phyloP scores from a whole-genome alignment of 2,329 filamentous ascomycete genomes.

The Fusarium aywerte region DNA sequence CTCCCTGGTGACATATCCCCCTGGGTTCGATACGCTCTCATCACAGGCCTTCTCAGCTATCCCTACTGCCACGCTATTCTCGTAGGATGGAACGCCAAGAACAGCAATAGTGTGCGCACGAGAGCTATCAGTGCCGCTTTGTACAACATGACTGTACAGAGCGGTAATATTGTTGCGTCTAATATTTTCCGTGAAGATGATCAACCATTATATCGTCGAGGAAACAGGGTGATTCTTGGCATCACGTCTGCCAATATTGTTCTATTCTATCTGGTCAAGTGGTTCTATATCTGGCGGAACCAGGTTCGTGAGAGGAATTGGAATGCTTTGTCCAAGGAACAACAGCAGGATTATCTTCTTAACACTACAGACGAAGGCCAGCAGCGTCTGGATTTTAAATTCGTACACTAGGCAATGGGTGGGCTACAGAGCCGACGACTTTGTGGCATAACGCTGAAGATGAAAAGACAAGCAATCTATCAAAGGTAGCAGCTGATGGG shows the following conservation, averaged over 20 bases:
- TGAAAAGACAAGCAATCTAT: not conserved
- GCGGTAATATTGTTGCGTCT: slow-evolving; percentile 55
- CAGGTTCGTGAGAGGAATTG: slow-evolving; percentile 56
- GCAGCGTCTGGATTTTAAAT: slow-evolving; percentile 66
- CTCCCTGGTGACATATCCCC: slow-evolving; percentile 51
- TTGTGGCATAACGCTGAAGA: not conserved
- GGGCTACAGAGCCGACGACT: no score
- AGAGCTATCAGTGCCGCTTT: slow-evolving; percentile 69
- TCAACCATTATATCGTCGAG: slow-evolving; percentile 61
- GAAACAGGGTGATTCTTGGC: slow-evolving; percentile 61
- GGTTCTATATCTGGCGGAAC: slow-evolving; percentile 61
- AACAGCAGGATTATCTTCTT: slow-evolving; percentile 60
- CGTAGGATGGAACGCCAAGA: slow-evolving; percentile 70
- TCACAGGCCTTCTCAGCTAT: slow-evolving; percentile 56
- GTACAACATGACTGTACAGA: slow-evolving; percentile 68
- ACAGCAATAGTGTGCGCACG: slow-evolving; percentile 70
- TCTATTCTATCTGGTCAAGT: slow-evolving; percentile 58
- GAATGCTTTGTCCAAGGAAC: slow-evolving; percentile 56
- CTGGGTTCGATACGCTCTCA: slow-evolving; percentile 57
- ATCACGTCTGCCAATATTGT: slow-evolving; percentile 61
- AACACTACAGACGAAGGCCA: slow-evolving; percentile 64
- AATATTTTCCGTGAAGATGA: slow-evolving; percentile 62
- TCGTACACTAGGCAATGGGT: slow-evolving; percentile 54
- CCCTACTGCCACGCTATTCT: slow-evolving; percentile 59
- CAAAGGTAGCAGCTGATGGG: not conserved